phyloP scores from a whole-genome alignment of 129 eudicot genomes.

The Escallonia rubra region DNA sequence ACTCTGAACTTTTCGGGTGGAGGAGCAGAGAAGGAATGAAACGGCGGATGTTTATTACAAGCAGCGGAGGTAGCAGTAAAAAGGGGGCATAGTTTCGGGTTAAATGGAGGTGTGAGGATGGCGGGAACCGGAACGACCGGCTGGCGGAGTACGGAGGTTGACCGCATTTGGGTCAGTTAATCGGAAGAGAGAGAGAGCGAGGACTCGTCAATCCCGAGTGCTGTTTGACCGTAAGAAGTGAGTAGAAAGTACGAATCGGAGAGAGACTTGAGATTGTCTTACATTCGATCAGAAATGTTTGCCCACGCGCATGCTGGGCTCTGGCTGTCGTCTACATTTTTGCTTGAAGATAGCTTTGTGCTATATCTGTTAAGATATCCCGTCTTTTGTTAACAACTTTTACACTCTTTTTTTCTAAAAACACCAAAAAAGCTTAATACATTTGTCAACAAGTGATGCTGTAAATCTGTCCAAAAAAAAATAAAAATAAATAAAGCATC shows the following conservation, averaged over 20 bases:
- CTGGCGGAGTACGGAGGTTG: slow-evolving; percentile 10
- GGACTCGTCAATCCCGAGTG: background rate
- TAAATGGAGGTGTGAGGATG: slow-evolving; percentile 10
- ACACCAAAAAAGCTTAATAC: no score
- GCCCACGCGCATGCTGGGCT: background rate
- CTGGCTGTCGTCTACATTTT: background rate
- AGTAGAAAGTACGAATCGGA: background rate
- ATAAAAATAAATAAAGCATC: no score
- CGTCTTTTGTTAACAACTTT: no score
- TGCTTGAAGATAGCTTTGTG: background rate
- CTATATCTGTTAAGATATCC: no score
- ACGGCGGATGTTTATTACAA: background rate
- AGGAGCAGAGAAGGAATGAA: slow-evolving; percentile 6
- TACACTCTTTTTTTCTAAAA: no score
- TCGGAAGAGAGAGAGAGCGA: background rate
- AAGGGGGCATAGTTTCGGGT: slow-evolving; percentile 1
- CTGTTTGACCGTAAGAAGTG: background rate
- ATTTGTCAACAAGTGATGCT: no score
- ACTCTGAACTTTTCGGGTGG: slow-evolving; percentile 14
- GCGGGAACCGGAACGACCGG: slow-evolving; percentile 1
- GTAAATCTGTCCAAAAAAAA: no score
- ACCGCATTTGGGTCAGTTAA: slow-evolving; percentile 19
- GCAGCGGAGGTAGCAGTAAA: background rate
- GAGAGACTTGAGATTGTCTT: background rate
- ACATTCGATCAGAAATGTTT: background rate